Evolutionary conservation across 2,329 filamentous ascomycete species (phyloP).

Genomic region (Hansfordia pulvinata): DNA sequence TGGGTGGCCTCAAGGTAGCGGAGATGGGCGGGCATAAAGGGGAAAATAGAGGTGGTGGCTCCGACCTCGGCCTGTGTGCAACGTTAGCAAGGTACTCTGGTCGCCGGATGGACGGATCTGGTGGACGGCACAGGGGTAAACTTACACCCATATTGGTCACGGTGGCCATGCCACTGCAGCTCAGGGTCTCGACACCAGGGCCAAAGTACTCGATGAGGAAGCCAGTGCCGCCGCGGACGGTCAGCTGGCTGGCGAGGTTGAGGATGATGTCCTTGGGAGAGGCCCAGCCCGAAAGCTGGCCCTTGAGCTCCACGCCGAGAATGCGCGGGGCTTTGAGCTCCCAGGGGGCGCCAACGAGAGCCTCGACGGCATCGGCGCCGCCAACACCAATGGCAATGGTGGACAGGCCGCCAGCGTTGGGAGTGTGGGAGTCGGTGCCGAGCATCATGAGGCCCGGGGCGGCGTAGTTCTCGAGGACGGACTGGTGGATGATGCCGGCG

Average conservation of each 20-base stretch:
- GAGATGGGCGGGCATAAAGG: constrained; percentile 71
- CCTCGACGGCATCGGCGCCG: constrained; percentile 93
- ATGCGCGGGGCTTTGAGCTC: constrained; percentile 92
- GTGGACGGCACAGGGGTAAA: too few species aligned
- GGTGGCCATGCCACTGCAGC: constrained; percentile 87
- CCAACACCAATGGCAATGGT: constrained; percentile 95
- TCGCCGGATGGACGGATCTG: too few species aligned
- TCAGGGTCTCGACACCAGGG: constrained; percentile 76
- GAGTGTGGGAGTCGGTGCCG: constrained; percentile 92
- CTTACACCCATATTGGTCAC: constrained; percentile 84
- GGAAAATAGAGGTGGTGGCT: constrained; percentile 92
- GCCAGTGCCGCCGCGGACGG: constrained; percentile 86
- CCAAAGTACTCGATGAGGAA: constrained; percentile 93
- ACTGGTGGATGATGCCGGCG: constrained; percentile 94
- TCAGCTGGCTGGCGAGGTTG: constrained; percentile 75
- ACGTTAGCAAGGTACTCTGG: too few species aligned
- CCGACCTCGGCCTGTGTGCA: constrained; percentile 85
- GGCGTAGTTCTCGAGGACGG: constrained; percentile 93
- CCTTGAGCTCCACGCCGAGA: constrained; percentile 71
- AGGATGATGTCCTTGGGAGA: constrained; percentile 94
- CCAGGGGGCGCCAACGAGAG: constrained; percentile 91
- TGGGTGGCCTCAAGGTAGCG: constrained; percentile 82
- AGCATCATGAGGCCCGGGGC: constrained; percentile 98
- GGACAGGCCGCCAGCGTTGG: constrained; percentile 88
- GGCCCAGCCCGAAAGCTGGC: constrained; percentile 78